Evolutionary conservation across 495 filamentous ascomycete species (phyloP).

Genomic region (Penicillium mononematosum): DNA sequence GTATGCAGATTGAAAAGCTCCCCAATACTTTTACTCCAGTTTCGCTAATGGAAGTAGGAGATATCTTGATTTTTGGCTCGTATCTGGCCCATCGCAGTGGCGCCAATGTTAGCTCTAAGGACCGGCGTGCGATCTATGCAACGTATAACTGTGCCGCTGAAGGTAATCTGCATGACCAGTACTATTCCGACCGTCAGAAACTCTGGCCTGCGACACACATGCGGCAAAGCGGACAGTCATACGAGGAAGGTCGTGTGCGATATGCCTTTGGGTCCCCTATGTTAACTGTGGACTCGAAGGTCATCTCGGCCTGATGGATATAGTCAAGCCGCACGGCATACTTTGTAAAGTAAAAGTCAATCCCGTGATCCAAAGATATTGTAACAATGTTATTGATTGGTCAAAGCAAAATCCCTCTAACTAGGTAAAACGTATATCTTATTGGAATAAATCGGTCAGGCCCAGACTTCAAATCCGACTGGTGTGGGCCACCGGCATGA

Average conservation of each 20-base stretch:
- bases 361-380: not conserved
- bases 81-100: constrained; percentile 48
- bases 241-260: constrained; percentile 38
- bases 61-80: constrained; percentile 45
- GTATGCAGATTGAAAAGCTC: constrained; percentile 17
- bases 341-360: too few relatives aligned
- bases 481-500: constrained; percentile 1
- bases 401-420: not conserved
- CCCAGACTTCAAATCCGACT: not conserved
- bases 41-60: constrained; percentile 24
- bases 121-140: constrained; percentile 44
- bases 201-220: constrained; percentile 47
- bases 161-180: constrained; percentile 43
- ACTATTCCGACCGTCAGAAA: constrained; percentile 43
- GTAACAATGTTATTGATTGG: not conserved
- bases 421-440: not conserved
- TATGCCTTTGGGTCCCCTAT: constrained; percentile 46
- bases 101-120: constrained; percentile 37
- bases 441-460: not conserved
- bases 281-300: constrained; percentile 37
- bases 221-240: constrained; percentile 37
- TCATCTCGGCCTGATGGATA: not conserved
- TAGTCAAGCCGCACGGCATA: not conserved
- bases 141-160: constrained; percentile 46
- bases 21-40: not conserved